Conservation (phyloP, 192 early-diverging fungal species). For the Phycomyces blakesleeanus region DNA sequence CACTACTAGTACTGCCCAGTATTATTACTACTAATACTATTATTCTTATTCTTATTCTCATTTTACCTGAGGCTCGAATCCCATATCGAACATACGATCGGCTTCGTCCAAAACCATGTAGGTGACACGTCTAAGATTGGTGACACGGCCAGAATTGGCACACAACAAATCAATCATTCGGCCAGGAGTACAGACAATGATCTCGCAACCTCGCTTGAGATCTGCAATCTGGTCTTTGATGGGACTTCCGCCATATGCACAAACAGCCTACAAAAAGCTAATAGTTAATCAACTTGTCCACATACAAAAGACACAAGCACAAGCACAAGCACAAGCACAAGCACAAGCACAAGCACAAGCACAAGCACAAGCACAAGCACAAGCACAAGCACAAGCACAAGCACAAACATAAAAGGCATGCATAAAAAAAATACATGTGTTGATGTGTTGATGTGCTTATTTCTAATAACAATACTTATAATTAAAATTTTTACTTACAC, state of each 20-base stretch:
- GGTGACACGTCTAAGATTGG: conserved; percentile 82
- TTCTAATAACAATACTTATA: too few relatives aligned
- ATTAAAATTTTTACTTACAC: conserved; percentile 39
- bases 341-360: background rate
- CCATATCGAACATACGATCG: conserved; percentile 98
- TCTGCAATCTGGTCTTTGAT: conserved; percentile 88
- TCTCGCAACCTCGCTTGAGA: conserved; percentile 85
- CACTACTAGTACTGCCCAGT: background rate
- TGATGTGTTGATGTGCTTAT: too few relatives aligned
- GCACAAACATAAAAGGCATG: too few relatives aligned
- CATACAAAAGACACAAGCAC: too few relatives aligned
- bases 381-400: background rate
- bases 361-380: background rate
- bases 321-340: too few relatives aligned
- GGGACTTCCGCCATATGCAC: conserved; percentile 84
- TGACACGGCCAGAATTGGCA: conserved; percentile 85
- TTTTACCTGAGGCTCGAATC: conserved; percentile 87
- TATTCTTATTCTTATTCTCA: background rate
- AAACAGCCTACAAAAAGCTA: conserved; percentile 56
- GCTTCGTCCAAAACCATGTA: conserved; percentile 97
- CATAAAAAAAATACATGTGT: too few relatives aligned
- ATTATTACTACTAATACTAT: background rate
- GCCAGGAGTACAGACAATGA: conserved; percentile 90
- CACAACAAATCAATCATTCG: conserved; percentile 85
- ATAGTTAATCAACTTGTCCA: background rate